phyloP scores from a whole-genome alignment of 441 rosid species.

The Flueggea neowawraea region DNA sequence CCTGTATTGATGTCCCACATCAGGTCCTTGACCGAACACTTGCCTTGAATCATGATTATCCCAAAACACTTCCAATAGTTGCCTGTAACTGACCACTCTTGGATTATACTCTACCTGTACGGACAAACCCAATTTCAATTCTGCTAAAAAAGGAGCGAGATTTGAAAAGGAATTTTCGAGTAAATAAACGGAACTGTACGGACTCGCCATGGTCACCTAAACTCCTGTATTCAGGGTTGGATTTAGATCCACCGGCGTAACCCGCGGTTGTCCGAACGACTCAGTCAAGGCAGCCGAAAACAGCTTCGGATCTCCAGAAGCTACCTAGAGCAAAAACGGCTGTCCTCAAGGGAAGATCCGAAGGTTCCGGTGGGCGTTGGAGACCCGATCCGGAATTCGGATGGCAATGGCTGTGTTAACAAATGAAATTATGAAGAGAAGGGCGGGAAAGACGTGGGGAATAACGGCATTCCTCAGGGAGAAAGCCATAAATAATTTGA shows the following conservation, averaged over 20 bases:
- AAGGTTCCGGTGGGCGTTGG: constrained; percentile 25
- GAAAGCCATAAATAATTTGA: constrained; percentile 34
- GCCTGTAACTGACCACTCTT: constrained; percentile 41
- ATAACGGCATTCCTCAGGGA: constrained; percentile 13
- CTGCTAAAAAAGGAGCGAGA: background rate
- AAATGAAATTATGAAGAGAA: constrained; percentile 18
- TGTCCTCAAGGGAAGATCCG: constrained; percentile 33
- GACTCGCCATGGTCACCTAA: constrained; percentile 80
- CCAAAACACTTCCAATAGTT: constrained; percentile 88
- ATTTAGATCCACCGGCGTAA: constrained; percentile 74
- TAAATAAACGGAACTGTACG: constrained; percentile 51
- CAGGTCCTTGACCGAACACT: constrained; percentile 96
- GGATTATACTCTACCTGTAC: constrained; percentile 88
- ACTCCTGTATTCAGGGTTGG: constrained; percentile 74
- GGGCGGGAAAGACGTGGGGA: constrained; percentile 8
- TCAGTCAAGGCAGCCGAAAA: constrained; percentile 80
- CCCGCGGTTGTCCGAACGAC: constrained; percentile 70
- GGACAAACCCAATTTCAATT: background rate
- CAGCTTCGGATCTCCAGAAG: constrained; percentile 95
- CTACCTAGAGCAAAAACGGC: constrained; percentile 88
- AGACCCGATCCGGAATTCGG: constrained; percentile 51
- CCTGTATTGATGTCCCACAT: constrained; percentile 92
- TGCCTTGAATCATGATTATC: constrained; percentile 85
- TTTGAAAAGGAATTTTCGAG: background rate
- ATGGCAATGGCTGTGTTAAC: constrained; percentile 37